A percentile compares a stretch with the other conserved stretches of the same genome.
Conservation (phyloP, 768 basidiomycete genomes). For the Russula dissimulans region DNA sequence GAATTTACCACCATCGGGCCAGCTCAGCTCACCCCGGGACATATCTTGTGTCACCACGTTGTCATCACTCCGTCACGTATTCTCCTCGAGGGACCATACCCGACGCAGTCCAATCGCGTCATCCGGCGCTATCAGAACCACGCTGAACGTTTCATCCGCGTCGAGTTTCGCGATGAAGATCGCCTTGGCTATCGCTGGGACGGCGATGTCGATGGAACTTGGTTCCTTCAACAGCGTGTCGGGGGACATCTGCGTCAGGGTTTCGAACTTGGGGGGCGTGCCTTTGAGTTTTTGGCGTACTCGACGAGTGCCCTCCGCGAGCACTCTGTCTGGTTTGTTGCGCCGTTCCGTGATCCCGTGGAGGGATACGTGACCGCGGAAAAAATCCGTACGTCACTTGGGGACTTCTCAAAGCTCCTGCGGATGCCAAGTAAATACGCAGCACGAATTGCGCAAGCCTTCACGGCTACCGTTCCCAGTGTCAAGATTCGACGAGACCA, state of each 20-base stretch:
- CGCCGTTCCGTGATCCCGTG: conserved; percentile 43
- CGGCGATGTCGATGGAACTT: conserved; percentile 48
- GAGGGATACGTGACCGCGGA: conserved; percentile 43
- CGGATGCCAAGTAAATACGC: conserved; percentile 66
- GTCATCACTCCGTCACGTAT: conserved; percentile 70
- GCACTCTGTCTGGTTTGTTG: conserved; percentile 79
- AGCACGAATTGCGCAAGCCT: conserved; percentile 75
- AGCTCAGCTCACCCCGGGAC: conserved; percentile 27
- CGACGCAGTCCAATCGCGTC: conserved; percentile 70
- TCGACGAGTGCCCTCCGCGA: conserved; percentile 69
- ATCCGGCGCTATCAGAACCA: conserved; percentile 47
- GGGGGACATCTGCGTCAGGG: conserved; percentile 43
- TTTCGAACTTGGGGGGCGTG: conserved; percentile 58
- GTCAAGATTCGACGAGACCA: conserved; percentile 45
- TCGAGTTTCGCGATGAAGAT: conserved; percentile 82
- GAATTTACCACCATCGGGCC: conserved; percentile 18
- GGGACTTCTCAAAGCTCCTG: conserved; percentile 48
- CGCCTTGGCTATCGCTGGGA: conserved; percentile 65
- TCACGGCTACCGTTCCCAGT: conserved; percentile 73
- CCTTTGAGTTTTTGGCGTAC: conserved; percentile 76
- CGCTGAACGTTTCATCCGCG: conserved; percentile 66
- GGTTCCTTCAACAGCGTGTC: conserved; percentile 36
- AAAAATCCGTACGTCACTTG: conserved; percentile 52
- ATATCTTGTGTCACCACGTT: conserved; percentile 63
- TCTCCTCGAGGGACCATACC: conserved; percentile 67